Base-by-base conservation (phyloP, 768 basidiomycete species). In the Lentinus tigrinus region DNA sequence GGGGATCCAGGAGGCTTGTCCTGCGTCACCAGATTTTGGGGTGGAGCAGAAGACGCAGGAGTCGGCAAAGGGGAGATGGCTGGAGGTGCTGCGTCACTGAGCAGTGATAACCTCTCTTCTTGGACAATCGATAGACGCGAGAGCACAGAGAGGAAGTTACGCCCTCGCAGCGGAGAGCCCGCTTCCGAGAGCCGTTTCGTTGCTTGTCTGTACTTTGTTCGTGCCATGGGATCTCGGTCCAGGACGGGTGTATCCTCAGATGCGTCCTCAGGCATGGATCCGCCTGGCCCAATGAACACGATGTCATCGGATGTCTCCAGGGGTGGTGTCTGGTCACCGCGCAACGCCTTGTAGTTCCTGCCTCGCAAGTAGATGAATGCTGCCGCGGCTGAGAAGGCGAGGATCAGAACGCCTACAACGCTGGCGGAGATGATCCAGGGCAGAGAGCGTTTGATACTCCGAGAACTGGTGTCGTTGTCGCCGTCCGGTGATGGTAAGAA, bases 351-450 rank as follows among this genome's bases (percentile, higher is more conserved):
- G 31, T 31, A 31, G 6, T 11, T 31, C 11, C 31, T 31, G 39
- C 39, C 39, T 40, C 39, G 39, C 5, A 40, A 40, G 39, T 40
- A 16, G 39, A 40, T 40, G 39, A 58, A 58, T 40, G 62, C 66
- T 24, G 58, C 56, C 10, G 53, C 57, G 43, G 65, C 52, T 13
- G 40, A 56, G 55, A 64, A 55, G 9, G 61, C 39, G 19, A 70
- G 54, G 24, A 69, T 43, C 23, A 67, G 59, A 23, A 57, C 70
- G 34, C 65, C 58, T 11, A 61, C 53, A 1, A 62, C 56, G 51
- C 58, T 57, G 37, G 63, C 70, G 16, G 63, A 60, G 57, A 72
- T 66, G 58, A 72, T 64, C 57, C 65, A 65, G 23, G 67, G 64
- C 37, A 68, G 44, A 60, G 66, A 65, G 14, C 54, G 59, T 38